phyloP scores from a whole-genome alignment of 805 yeast genomes.

The Saturnispora diversa region DNA sequence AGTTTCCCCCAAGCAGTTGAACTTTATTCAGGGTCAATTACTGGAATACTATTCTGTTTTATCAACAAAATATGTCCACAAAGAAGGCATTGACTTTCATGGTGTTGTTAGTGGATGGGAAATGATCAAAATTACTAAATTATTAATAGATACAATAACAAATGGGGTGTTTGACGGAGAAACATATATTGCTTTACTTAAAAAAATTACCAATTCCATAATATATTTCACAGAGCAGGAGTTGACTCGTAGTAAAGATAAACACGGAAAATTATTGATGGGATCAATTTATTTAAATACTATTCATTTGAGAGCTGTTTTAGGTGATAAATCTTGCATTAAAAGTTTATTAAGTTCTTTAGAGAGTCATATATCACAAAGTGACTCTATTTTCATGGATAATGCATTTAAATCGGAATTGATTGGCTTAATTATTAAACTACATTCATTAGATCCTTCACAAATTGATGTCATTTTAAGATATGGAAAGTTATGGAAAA shows the following conservation, averaged over 20 bases:
- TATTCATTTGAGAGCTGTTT: not conserved
- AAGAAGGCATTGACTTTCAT: not conserved
- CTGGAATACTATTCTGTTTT: conserved; percentile 4
- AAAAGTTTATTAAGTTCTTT: not conserved
- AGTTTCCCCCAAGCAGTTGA: not conserved
- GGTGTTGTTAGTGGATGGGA: conserved; percentile 6
- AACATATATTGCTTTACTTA: not conserved
- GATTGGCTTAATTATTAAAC: not conserved
- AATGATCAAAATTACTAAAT: not conserved
- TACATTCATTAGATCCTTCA: not conserved
- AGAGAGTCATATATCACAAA: not conserved
- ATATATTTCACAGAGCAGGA: not conserved
- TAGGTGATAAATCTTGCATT: not conserved
- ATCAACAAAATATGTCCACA: not conserved
- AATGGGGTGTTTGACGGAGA: not conserved
- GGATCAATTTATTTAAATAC: conserved; percentile 4
- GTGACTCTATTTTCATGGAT: conserved; percentile 3
- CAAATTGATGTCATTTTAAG: conserved; percentile 2
- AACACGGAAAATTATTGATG: not conserved
- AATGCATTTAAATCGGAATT: conserved; percentile 1
- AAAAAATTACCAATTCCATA: conserved; percentile 1
- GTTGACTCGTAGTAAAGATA: not conserved
- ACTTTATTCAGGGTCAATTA: not conserved
- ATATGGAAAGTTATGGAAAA: conserved; percentile 11
- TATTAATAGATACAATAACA: not conserved